Evolutionary conservation across 805 yeast species (phyloP), one percentile per base, ranked within the genome.

Genomic region (Candida parachauliodes): DNA sequence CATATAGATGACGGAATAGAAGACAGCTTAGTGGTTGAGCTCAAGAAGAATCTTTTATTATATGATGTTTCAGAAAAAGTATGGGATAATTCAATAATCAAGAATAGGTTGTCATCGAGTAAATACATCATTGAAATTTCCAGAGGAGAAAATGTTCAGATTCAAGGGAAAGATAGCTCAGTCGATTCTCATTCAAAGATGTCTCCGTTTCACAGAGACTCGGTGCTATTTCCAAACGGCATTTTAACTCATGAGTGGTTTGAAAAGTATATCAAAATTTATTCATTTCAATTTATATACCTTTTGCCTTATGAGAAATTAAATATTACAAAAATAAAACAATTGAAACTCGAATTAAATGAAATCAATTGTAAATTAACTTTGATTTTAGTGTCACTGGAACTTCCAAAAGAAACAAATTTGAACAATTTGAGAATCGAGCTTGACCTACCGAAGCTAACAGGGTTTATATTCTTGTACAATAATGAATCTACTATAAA

Each of bases 81-180:
- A 5, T 68, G 74, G 74, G 71, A 68, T 44, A 59, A 64, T 36
- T 54, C 53, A 22, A 59, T 68, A 15, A 51, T 68, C 30, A 58
- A 53, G 40, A 60, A 62, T 43, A 44, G 72, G 16, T 44, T 64
- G 21, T 64, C 55, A 58, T 58, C 47, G 27, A 45, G 51, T 17
- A 64, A 56, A 44, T 67, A 52, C 39, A 49, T 67, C 22, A 44
- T 48, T 14, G 12, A 31, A 3, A 41, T 26, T 2, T 40, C 40
- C 8, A 14, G 34, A 6, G 37, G 39, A 4, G 32, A 45, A 35
- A 32, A 24, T 8, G 4, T 39, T 27, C 6, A 29, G 25, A 22
- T 36, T 6, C 39, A 39, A 3, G 8, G 19, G 14, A 24, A 32
- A 3, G 17, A 17, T 12, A 7, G 23, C 10, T 9, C 29, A 27